Evolutionary conservation across 75 land plant species (phyloP).

Genomic region (Pinus tabuliformis): DNA sequence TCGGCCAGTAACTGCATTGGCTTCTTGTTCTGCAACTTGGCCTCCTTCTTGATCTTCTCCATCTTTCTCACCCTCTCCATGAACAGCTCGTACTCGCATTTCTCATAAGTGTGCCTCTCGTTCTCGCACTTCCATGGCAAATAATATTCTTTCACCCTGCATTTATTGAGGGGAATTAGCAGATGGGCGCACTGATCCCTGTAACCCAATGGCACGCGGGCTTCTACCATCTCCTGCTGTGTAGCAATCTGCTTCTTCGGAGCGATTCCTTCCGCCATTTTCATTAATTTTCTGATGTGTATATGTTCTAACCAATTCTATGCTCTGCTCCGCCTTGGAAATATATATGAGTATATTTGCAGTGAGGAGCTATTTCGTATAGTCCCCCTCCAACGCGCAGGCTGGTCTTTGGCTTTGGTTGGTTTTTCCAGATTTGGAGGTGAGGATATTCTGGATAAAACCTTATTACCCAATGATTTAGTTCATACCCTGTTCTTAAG

Average conservation of each 20-base stretch:
- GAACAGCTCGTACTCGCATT: conserved; percentile 89
- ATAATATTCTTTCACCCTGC: conserved; percentile 63
- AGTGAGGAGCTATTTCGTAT: too few relatives aligned
- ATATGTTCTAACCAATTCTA: too few relatives aligned
- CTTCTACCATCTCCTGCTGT: conserved; percentile 84
- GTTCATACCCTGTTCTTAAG: too few relatives aligned
- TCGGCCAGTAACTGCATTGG: conserved; percentile 26
- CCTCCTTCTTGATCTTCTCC: conserved; percentile 65
- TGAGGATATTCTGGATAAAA: too few relatives aligned
- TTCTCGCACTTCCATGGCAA: conserved; percentile 93
- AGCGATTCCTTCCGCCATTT: conserved; percentile 37
- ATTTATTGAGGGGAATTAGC: conserved; percentile 91
- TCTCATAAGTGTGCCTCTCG: conserved; percentile 87
- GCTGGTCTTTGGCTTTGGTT: too few relatives aligned
- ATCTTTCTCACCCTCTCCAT: conserved; percentile 76
- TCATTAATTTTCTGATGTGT: background rate
- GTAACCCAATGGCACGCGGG: conserved; percentile 56
- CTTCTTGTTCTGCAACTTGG: conserved; percentile 29
- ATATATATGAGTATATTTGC: too few relatives aligned
- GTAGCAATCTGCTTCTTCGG: conserved; percentile 79
- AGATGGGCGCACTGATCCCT: conserved; percentile 88
- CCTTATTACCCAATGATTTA: too few relatives aligned
- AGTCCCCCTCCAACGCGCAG: too few relatives aligned
- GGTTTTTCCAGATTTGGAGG: too few relatives aligned
- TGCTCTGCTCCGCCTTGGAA: too few relatives aligned